These are phyloP conservation scores for Kokia cookei DNA, from an alignment of 441 rosid species.

Conservation along the genomic window DNA sequence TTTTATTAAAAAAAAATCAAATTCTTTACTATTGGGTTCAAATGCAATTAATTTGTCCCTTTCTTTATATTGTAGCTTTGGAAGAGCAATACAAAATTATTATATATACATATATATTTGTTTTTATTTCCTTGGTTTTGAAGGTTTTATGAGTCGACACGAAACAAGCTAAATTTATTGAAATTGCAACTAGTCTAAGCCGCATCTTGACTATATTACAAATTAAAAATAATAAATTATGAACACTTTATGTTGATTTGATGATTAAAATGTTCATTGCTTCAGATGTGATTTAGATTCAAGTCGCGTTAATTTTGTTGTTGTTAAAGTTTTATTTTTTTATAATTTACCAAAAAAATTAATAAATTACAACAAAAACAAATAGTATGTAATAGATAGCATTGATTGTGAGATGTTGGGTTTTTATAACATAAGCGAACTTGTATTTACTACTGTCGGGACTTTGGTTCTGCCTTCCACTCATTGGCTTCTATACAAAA, in stretches of 20 bases:
- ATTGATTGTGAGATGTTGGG: neutral
- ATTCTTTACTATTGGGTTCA: too few species aligned
- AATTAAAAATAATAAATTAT: neutral
- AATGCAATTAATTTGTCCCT: too few species aligned
- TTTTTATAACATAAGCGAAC: neutral
- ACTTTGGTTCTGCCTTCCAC: slow-evolving; percentile 15
- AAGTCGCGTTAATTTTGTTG: too few species aligned
- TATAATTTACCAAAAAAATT: too few species aligned
- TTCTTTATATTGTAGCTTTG: neutral
- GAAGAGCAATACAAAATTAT: neutral
- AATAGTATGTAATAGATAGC: neutral
- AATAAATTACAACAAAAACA: neutral
- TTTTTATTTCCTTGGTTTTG: neutral
- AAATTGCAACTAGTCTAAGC: neutral
- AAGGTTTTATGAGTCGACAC: neutral
- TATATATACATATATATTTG: too few species aligned
- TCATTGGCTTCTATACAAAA: neutral
- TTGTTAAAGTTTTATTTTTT: too few species aligned
- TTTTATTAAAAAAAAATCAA: too few species aligned
- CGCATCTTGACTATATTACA: neutral
- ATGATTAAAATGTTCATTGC: too few species aligned
- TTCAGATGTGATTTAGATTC: too few species aligned
- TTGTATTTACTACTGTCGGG: slow-evolving; percentile 10
- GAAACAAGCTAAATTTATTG: neutral
- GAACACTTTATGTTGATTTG: too few species aligned